Evolutionary conservation across 1,139 yeast genomes (phyloP), one percentile per base, ranked within the genome.

Genomic region (Pichia sp.): DNA sequence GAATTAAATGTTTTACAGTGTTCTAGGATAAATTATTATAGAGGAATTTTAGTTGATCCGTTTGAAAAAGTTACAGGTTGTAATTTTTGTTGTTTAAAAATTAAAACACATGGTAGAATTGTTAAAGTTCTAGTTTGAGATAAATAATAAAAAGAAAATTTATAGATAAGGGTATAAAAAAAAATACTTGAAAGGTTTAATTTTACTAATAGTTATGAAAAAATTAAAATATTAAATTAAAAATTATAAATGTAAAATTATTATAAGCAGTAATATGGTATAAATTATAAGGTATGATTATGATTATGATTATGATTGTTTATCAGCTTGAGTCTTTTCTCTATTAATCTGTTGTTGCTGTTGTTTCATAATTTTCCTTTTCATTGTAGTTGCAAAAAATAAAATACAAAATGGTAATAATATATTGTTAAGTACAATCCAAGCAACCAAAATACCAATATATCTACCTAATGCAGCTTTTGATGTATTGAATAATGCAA

Each of bases 1-100:
- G 69, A 67, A 51, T 64, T 84, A 52, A 79, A 82, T 55, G 70
- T 82, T 22, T 74, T 87, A 16, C 92, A 83, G 59, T 84, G 94
- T 63, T 60, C 65, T 12, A 47, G 61, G 30, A 57, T 54, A 4
- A 51, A 70, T 51, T 65, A 69, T 34, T 80, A 77, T 55, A 80
- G 80, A 22, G 83, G 81, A 9, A 68, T 74, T 20, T 76, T 76
- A 2, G 85, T 83, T 3, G 78, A 76, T 43, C 69, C 68, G 38
- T 71, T 80, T 48, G 71, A 70, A 35, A 68, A 75, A 39, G 70
- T 71, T 42, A 31, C 37, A 25, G 73, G 73, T 30, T 71, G 80
- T 0, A 73, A 73, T 55, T 70, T 75, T 33, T 82, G 82, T 1
- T 78, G 74, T 59, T 74, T 80, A 28, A 76, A 77, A 27, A 80